phyloP scores from a whole-genome alignment of 495 filamentous ascomycete species.

The Xylaria castorea region DNA sequence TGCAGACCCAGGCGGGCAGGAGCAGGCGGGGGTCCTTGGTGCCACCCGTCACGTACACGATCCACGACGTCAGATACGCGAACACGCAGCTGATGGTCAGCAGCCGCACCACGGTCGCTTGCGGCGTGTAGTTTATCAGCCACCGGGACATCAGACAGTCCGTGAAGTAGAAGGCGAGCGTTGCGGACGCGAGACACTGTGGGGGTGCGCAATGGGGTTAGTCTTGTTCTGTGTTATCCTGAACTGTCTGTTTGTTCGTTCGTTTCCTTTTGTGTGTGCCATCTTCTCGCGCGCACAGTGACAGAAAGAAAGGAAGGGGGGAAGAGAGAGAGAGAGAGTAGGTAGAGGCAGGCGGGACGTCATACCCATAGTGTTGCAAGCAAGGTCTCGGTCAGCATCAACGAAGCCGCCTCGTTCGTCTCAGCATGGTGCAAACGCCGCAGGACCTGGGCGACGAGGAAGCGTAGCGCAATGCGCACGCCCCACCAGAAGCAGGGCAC shows the following conservation, averaged over 20 bases:
- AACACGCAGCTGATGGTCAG: constrained; percentile 80
- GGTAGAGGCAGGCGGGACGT: background rate
- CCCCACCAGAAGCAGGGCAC: constrained; percentile 53
- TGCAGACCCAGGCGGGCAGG: constrained; percentile 85
- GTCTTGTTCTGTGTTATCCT: background rate
- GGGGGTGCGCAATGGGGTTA: background rate
- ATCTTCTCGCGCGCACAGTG: background rate
- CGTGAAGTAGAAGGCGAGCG: constrained; percentile 88
- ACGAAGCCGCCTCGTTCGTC: constrained; percentile 35
- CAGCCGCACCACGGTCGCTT: constrained; percentile 82
- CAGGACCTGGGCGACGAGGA: constrained; percentile 46
- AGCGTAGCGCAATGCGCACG: constrained; percentile 51
- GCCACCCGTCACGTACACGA: constrained; percentile 76
- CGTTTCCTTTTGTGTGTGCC: background rate
- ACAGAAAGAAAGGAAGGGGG: background rate
- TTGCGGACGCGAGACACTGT: constrained; percentile 81
- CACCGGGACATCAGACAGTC: constrained; percentile 93
- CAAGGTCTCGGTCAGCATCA: constrained; percentile 77
- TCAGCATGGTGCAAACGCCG: constrained; percentile 30
- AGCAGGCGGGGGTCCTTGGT: constrained; percentile 77
- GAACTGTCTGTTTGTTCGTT: background rate
- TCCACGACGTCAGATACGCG: constrained; percentile 81
- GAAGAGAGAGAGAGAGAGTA: background rate
- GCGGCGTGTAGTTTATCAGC: constrained; percentile 88
- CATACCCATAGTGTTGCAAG: constrained; percentile 85